These are phyloP conservation scores for Linum lewisii DNA, from an alignment of 345 rosid genomes.

Conservation along the genomic window DNA sequence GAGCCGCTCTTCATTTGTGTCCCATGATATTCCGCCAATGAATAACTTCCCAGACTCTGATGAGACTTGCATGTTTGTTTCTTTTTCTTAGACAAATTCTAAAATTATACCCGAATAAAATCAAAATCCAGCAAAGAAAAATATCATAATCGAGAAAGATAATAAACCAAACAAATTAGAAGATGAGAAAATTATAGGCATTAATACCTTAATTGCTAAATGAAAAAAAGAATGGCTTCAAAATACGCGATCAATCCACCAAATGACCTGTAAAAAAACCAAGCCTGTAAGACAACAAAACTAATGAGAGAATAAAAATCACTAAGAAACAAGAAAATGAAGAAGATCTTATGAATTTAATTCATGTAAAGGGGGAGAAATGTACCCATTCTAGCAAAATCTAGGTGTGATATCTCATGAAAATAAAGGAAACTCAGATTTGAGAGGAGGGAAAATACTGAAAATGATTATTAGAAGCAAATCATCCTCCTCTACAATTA, in stretches of 20 bases:
- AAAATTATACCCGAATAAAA: conserved; percentile 25
- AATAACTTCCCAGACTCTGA: conserved; percentile 86
- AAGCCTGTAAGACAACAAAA: conserved; percentile 25
- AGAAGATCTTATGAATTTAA: conserved; percentile 22
- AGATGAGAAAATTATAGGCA: conserved; percentile 19
- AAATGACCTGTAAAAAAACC: conserved; percentile 22
- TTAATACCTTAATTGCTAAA: conserved; percentile 18
- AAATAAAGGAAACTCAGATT: conserved; percentile 47
- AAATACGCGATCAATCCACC: conserved; percentile 45
- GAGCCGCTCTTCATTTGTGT: conserved; percentile 87
- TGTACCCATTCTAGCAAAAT: conserved; percentile 59
- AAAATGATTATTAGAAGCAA: not conserved
- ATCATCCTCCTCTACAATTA: not conserved
- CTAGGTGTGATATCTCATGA: conserved; percentile 57
- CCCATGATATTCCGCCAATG: conserved; percentile 99
- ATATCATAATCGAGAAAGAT: not conserved
- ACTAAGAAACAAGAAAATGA: no score
- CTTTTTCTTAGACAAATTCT: conserved; percentile 10
- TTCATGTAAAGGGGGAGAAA: conserved; percentile 39
- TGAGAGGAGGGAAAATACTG: conserved; percentile 44
- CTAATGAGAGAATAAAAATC: conserved; percentile 8
- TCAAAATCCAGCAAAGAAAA: not conserved
- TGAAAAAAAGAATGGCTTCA: conserved; percentile 8
- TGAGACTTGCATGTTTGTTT: conserved; percentile 45
- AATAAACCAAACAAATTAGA: conserved; percentile 13